Evolutionary conservation across 306 rosid species (phyloP).

Genomic region (Dalbergia cochinchinensis): DNA sequence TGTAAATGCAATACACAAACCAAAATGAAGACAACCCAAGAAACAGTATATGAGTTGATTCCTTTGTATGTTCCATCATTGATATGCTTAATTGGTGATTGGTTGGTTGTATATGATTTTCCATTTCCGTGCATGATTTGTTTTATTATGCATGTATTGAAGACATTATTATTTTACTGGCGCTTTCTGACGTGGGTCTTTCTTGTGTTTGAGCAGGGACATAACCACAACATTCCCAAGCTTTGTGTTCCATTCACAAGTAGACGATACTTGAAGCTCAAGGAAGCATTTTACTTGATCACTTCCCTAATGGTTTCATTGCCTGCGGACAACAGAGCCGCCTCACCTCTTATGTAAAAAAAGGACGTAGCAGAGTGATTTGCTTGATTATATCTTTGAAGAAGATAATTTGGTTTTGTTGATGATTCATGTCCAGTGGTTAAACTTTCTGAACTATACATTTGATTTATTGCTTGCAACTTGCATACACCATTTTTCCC

Average conservation of each 20-base stretch:
- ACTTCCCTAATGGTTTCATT: conserved; percentile 32
- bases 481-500: conserved; percentile 10
- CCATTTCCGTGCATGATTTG: too few relatives aligned
- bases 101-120: neutral
- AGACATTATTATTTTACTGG: neutral
- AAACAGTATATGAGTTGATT: neutral
- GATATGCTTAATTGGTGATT: neutral
- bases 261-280: conserved; percentile 73
- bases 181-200: conserved; percentile 34
- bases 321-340: conserved; percentile 43
- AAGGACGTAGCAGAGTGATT: conserved; percentile 40
- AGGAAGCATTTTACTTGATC: conserved; percentile 12
- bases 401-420: conserved; percentile 50
- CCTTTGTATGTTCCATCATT: neutral
- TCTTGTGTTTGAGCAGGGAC: conserved; percentile 68
- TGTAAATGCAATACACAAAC: neutral
- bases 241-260: conserved; percentile 95
- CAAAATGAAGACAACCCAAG: neutral
- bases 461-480: conserved; percentile 33
- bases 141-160: neutral
- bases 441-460: conserved; percentile 22
- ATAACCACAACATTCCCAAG: conserved; percentile 96
- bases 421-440: conserved; percentile 39
- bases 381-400: conserved; percentile 39
- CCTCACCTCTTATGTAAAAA: conserved; percentile 29